Evolutionary conservation across 495 filamentous ascomycete genomes (phyloP).

Genomic region (Bathelium albidoporum): DNA sequence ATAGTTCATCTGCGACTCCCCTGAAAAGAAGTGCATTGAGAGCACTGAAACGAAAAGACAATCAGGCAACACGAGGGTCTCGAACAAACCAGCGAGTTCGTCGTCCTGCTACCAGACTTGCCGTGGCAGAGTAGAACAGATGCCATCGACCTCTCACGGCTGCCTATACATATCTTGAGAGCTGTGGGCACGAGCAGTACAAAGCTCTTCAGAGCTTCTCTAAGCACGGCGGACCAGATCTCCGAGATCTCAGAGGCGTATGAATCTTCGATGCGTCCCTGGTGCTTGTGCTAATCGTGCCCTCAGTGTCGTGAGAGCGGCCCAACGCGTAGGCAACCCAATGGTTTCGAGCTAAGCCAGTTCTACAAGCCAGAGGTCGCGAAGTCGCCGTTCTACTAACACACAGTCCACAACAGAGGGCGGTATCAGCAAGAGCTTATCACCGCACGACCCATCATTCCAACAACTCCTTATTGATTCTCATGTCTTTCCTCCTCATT

Average conservation of each 20-base stretch:
- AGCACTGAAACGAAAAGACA: constrained; percentile 8
- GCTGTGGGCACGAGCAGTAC: background rate
- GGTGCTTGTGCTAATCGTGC: constrained; percentile 1
- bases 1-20: constrained; percentile 9
- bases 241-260: constrained; percentile 7
- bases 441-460: constrained; percentile 27
- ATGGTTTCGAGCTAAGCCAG: background rate
- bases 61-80: background rate
- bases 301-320: constrained; percentile 4
- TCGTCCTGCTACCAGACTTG: background rate
- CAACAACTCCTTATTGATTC: constrained; percentile 30
- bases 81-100: background rate
- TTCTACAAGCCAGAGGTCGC: background rate
- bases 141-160: background rate
- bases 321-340: background rate
- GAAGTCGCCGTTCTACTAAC: no score
- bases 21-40: constrained; percentile 5
- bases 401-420: background rate
- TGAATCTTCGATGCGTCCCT: background rate
- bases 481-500: constrained; percentile 24
- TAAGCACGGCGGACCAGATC: constrained; percentile 8
- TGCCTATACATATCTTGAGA: background rate
- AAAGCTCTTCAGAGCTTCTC: background rate
- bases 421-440: constrained; percentile 12
- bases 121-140: constrained; percentile 1